Conservation (phyloP, 108 stramenopile species). For the Skeletonema marinoi region DNA sequence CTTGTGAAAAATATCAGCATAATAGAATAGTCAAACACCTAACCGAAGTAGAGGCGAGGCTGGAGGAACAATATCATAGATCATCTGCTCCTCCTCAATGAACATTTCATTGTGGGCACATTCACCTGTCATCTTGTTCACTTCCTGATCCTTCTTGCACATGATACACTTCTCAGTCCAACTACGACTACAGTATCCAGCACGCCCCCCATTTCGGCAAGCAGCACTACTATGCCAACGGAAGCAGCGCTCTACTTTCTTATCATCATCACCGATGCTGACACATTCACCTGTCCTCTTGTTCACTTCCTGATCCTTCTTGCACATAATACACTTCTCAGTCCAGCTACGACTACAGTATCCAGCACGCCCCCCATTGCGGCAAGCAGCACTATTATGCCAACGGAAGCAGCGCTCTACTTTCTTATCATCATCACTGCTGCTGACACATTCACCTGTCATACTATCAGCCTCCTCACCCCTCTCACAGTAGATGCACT, state of each 20-base stretch:
- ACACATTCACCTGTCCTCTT: too few relatives aligned
- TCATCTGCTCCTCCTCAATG: background rate
- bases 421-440: conserved; percentile 23
- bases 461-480: too few relatives aligned
- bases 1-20: background rate
- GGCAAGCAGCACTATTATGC: conserved; percentile 27
- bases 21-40: background rate
- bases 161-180: conserved; percentile 17
- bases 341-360: background rate
- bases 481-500: too few relatives aligned
- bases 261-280: too few relatives aligned
- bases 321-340: too few relatives aligned
- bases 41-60: background rate
- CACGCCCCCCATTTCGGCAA: too few relatives aligned
- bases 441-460: conserved; percentile 1
- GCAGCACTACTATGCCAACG: too few relatives aligned
- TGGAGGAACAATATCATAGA: background rate
- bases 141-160: conserved; percentile 32
- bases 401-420: conserved; percentile 24
- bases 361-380: background rate
- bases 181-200: background rate
- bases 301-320: too few relatives aligned
- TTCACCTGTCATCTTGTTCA: conserved; percentile 18
- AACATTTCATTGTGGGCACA: conserved; percentile 3
- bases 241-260: too few relatives aligned